Evolutionary conservation across 345 rosid species (phyloP).

Genomic region (Eucalyptus caleyi): DNA sequence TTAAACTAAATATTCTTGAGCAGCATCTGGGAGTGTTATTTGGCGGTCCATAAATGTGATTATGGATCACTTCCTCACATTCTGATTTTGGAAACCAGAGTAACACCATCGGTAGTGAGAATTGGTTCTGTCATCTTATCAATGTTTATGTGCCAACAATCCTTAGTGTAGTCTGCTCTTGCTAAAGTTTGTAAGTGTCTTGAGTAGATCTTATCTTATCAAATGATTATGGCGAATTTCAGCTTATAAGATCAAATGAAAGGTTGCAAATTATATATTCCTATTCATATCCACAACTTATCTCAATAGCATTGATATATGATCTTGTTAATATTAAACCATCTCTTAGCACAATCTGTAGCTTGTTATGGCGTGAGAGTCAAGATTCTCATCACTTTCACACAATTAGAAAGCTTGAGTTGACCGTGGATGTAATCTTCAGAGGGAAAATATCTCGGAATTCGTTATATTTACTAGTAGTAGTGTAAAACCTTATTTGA

Average conservation of each 20-base stretch:
- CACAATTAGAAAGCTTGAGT: not conserved
- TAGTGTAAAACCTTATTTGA: not conserved
- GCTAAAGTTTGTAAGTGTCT: not conserved
- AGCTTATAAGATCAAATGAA: not conserved
- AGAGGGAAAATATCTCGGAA: not conserved
- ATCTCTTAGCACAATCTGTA: not conserved
- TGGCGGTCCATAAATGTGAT: not conserved
- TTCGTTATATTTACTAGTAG: not conserved
- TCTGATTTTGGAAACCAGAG: not conserved
- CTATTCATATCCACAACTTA: not conserved
- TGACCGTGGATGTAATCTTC: not conserved
- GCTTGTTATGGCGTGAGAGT: not conserved
- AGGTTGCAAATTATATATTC: not conserved
- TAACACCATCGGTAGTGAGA: not conserved
- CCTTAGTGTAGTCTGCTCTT: not conserved
- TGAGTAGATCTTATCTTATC: not conserved
- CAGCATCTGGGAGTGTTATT: not conserved
- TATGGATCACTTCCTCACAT: not conserved
- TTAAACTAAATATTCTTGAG: not conserved
- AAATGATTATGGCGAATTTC: not conserved
- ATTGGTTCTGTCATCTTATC: not conserved
- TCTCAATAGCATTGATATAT: not conserved
- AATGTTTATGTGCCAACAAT: not conserved
- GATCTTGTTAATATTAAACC: not conserved
- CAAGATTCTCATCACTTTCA: not conserved